Percentiles rank a stretch among this genome's conserved stretches.
These are phyloP conservation scores for Fomitopsis pinicola DNA, from an alignment of 1,284 basidiomycete genomes.

Conservation along the genomic window DNA sequence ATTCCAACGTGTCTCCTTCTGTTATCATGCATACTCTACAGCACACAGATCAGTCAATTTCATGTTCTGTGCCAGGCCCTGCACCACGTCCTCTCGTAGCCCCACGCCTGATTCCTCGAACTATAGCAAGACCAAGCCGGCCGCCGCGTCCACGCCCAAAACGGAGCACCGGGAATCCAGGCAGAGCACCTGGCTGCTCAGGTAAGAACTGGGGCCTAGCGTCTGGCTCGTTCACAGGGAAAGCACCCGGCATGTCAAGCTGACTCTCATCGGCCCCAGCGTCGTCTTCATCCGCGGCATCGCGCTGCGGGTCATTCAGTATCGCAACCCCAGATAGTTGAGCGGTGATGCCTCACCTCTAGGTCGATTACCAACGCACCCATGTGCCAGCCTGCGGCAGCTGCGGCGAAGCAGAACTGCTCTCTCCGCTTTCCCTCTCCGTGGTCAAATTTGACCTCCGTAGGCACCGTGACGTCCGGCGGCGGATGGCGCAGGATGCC, in stretches of 20 bases:
- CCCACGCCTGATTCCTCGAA: background rate
- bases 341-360: slow-evolving; percentile 37
- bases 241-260: background rate
- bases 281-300: background rate
- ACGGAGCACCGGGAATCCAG: background rate
- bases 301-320: background rate
- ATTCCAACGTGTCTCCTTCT: too few relatives aligned
- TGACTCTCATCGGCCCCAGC: background rate
- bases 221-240: background rate
- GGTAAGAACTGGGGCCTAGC: background rate
- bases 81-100: background rate
- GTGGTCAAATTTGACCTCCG: slow-evolving; percentile 68
- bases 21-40: too few relatives aligned
- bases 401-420: slow-evolving; percentile 72
- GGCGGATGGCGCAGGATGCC: slow-evolving; percentile 29
- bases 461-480: slow-evolving; percentile 52
- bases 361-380: slow-evolving; percentile 83
- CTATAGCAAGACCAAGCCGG: background rate
- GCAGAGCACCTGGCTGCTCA: background rate
- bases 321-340: background rate
- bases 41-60: background rate
- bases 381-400: slow-evolving; percentile 85
- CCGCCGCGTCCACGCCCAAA: background rate
- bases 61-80: background rate
- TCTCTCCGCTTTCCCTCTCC: slow-evolving; percentile 43